These are phyloP conservation scores for Cadophora luteo-olivacea DNA, from an alignment of 2,329 filamentous ascomycete genomes.

Conservation along the genomic window DNA sequence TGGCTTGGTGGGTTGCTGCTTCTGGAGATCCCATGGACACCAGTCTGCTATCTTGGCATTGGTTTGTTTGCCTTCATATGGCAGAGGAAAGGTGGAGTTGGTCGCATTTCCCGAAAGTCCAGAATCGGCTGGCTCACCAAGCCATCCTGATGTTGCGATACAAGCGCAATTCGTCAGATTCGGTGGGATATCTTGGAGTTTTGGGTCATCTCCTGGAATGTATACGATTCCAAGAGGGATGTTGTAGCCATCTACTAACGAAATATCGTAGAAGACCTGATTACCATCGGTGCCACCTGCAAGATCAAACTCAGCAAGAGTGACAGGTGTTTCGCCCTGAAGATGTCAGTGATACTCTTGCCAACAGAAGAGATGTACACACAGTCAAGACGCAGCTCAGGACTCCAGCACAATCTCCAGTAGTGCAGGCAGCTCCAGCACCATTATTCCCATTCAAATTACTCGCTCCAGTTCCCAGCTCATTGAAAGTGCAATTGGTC, in stretches of 20 bases:
- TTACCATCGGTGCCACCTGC: conserved; percentile 63
- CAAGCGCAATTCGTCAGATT: conserved; percentile 80
- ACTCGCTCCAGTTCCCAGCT: conserved; percentile 61
- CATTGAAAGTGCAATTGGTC: conserved; percentile 81
- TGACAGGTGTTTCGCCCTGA: conserved; percentile 75
- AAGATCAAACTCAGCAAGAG: conserved; percentile 82
- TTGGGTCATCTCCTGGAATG: conserved; percentile 65
- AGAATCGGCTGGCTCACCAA: conserved; percentile 54
- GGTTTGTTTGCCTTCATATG: conserved; percentile 66
- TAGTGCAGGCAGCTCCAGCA: conserved; percentile 66
- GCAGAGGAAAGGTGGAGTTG: conserved; percentile 69
- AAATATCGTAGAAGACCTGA: conserved; percentile 85
- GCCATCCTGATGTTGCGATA: conserved; percentile 72
- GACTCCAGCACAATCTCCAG: conserved; percentile 77
- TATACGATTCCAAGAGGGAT: conserved; percentile 71
- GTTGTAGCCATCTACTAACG: conserved; percentile 85
- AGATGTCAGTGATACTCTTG: conserved; percentile 26
- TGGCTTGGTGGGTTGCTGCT: conserved; percentile 70
- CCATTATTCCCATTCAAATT: conserved; percentile 50
- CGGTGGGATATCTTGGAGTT: conserved; percentile 68
- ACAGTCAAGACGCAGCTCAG: conserved; percentile 74
- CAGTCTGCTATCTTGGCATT: conserved; percentile 65
- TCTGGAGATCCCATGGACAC: conserved; percentile 83
- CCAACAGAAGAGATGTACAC: conserved; percentile 46
- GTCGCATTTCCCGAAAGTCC: conserved; percentile 58